These are phyloP conservation scores for Yamadazyma paraphyllophila DNA, from an alignment of 805 yeast genomes.

Conservation along the genomic window DNA sequence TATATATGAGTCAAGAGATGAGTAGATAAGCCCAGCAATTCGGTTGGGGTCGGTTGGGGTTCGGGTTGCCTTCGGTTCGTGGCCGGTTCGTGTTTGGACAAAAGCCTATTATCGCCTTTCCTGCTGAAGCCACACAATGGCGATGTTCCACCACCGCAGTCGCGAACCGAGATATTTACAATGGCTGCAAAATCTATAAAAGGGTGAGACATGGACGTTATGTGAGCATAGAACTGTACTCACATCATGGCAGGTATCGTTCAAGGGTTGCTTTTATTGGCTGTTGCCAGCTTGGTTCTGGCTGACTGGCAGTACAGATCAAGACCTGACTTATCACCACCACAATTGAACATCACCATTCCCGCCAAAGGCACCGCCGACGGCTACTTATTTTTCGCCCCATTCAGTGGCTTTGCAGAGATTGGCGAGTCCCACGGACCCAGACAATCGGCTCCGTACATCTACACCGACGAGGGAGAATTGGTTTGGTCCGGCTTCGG, in stretches of 20 bases:
- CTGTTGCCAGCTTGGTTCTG: not conserved
- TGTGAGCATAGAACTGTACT: no score
- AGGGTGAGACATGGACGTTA: no score
- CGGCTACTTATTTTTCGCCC: conserved; percentile 33
- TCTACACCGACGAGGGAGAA: conserved; percentile 32
- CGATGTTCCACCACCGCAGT: no score
- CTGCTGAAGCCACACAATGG: no score
- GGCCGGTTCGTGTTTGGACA: not conserved
- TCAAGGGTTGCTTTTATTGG: no score
- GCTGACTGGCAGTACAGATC: conserved; percentile 35
- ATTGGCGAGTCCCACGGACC: conserved; percentile 20
- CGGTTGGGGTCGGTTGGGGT: no score
- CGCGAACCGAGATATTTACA: no score
- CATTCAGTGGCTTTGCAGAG: conserved; percentile 21
- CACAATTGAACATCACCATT: conserved; percentile 26
- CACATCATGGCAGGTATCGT: no score
- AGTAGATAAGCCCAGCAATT: no score
- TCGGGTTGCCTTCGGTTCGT: not conserved
- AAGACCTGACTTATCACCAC: conserved; percentile 35
- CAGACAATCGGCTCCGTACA: conserved; percentile 35
- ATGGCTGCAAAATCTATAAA: no score
- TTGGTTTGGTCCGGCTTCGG: conserved; percentile 38
- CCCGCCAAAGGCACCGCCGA: conserved; percentile 21
- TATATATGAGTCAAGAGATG: no score
- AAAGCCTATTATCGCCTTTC: no score